phyloP scores from a whole-genome alignment of 805 yeast species.

The Saccharomycopsis sp. region DNA sequence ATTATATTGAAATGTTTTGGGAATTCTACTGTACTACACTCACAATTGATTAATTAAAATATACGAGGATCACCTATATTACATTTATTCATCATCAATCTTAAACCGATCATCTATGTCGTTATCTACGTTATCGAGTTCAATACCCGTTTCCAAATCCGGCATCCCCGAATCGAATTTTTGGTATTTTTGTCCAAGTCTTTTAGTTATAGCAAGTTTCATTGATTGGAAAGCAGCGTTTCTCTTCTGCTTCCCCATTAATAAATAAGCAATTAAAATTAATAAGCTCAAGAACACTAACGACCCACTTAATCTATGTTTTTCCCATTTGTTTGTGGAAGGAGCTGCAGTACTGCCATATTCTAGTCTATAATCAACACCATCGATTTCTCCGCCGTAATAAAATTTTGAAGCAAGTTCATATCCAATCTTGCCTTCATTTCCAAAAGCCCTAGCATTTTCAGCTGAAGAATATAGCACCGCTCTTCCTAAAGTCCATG shows the following conservation, averaged over 20 bases:
- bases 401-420: slow-evolving; percentile 40
- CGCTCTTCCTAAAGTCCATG: slow-evolving; percentile 59
- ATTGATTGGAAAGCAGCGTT: not conserved
- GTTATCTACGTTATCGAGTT: slow-evolving; percentile 13
- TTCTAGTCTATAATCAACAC: slow-evolving; percentile 37
- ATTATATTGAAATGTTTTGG: not conserved
- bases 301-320: slow-evolving; percentile 33
- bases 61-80: not conserved
- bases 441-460: slow-evolving; percentile 34
- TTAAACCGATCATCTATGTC: slow-evolving; percentile 12
- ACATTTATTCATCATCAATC: slow-evolving; percentile 16
- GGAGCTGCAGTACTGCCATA: slow-evolving; percentile 25
- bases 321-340: slow-evolving; percentile 34
- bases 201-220: not conserved
- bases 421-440: slow-evolving; percentile 32
- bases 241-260: slow-evolving; percentile 30
- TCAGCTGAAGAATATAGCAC: slow-evolving; percentile 54
- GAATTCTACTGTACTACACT: not conserved
- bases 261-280: slow-evolving; percentile 27
- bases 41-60: not conserved
- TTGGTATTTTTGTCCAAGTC: not conserved
- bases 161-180: slow-evolving; percentile 1
- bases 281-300: slow-evolving; percentile 29
- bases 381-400: slow-evolving; percentile 47
- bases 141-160: slow-evolving; percentile 12